These are phyloP conservation scores for Aspergillus sclerotiicarbonarius DNA, from an alignment of 495 filamentous ascomycete species.

Conservation along the genomic window DNA sequence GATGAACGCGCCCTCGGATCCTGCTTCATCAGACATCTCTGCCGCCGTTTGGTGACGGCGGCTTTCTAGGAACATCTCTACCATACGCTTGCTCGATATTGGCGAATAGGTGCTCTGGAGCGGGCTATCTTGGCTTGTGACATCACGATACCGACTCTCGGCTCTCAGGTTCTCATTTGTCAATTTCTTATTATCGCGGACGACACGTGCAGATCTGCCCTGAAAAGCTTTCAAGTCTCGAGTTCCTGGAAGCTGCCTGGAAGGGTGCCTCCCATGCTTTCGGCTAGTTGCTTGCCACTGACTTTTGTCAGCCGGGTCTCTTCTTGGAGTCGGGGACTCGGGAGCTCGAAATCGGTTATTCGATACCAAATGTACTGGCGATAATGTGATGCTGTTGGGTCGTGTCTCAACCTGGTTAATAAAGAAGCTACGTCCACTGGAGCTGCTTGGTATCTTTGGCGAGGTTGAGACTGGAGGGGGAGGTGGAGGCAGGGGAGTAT, in stretches of 20 bases:
- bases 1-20: conserved; percentile 28
- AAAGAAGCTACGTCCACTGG: neutral
- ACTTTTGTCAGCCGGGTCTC: conserved; percentile 14
- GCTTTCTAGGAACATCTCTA: conserved; percentile 58
- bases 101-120: conserved; percentile 25
- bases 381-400: conserved; percentile 8
- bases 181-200: conserved; percentile 21
- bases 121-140: conserved; percentile 22
- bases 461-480: neutral
- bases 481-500: neutral
- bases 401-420: conserved; percentile 5
- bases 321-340: conserved; percentile 36
- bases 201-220: conserved; percentile 32
- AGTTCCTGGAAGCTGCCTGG: conserved; percentile 30
- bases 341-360: conserved; percentile 22
- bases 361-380: conserved; percentile 29
- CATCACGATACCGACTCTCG: conserved; percentile 24
- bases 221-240: conserved; percentile 24
- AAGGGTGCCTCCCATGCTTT: conserved; percentile 33
- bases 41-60: conserved; percentile 44
- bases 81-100: conserved; percentile 56
- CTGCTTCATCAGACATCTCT: conserved; percentile 19
- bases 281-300: conserved; percentile 31
- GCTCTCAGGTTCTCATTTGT: conserved; percentile 35
- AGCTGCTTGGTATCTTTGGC: neutral